Evolutionary conservation across 2,329 filamentous ascomycete species (phyloP).

Genomic region (Xylaria sp.): DNA sequence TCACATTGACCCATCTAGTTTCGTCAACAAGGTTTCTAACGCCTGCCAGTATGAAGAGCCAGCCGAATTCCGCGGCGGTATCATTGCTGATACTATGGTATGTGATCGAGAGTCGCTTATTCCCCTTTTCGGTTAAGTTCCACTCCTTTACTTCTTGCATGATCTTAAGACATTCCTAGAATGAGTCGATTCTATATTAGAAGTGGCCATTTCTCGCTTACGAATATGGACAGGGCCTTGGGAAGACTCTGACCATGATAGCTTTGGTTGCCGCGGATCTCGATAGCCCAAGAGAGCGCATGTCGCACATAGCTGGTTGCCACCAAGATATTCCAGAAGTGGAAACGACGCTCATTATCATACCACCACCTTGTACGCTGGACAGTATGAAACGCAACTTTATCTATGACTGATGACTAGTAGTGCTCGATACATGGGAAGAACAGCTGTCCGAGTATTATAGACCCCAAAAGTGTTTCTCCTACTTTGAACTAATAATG

Average conservation of each 20-base stretch:
- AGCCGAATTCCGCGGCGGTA: conserved; percentile 53
- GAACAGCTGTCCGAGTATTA: no score
- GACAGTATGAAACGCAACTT: background rate
- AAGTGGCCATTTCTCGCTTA: no score
- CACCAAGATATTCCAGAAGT: background rate
- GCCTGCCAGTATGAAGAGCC: conserved; percentile 40
- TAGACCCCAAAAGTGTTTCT: conserved; percentile 38
- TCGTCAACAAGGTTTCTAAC: no score
- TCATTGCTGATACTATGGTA: conserved; percentile 58
- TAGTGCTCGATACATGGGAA: no score
- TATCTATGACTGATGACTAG: conserved; percentile 51
- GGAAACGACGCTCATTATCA: conserved; percentile 51
- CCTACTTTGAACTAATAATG: background rate
- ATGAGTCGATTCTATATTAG: no score
- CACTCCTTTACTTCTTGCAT: no score
- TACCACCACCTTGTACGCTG: conserved; percentile 48
- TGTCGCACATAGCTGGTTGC: background rate
- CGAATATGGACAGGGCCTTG: conserved; percentile 49
- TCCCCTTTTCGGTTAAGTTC: no score
- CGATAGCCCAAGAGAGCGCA: conserved; percentile 39
- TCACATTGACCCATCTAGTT: no score
- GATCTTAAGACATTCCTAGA: no score
- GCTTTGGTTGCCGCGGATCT: conserved; percentile 45
- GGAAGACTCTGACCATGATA: conserved; percentile 59
- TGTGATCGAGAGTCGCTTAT: no score